A percentile compares a stretch with the other conserved stretches of the same genome.
These are phyloP conservation scores for Cladosporium sp. DNA, from an alignment of 2,329 filamentous ascomycete genomes.

Conservation along the genomic window DNA sequence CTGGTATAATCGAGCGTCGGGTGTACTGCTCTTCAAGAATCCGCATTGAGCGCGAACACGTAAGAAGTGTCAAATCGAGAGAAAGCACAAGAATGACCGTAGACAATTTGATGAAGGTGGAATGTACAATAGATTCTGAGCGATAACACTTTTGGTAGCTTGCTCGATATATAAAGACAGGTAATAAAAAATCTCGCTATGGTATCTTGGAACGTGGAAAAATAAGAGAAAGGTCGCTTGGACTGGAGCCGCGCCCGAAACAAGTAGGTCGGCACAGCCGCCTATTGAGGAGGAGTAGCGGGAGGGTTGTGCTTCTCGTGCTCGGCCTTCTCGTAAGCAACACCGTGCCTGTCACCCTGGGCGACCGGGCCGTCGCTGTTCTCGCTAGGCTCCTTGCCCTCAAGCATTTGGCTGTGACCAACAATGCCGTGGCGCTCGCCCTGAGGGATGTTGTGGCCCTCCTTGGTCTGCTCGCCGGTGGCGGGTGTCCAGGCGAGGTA, in stretches of 20 bases:
- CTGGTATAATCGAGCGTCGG: too few relatives aligned
- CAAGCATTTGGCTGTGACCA: slow-evolving; percentile 64
- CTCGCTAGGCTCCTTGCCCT: slow-evolving; percentile 50
- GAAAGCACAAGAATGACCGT: neutral
- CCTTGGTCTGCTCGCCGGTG: slow-evolving; percentile 58
- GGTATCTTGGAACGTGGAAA: slow-evolving; percentile 1
- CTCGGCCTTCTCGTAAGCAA: slow-evolving; percentile 45
- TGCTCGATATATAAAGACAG: neutral
- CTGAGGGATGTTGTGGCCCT: slow-evolving; percentile 60
- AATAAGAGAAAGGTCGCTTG: neutral
- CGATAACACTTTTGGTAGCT: neutral
- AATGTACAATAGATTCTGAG: neutral
- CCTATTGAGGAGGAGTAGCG: neutral
- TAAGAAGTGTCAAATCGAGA: neutral
- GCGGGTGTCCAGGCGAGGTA: slow-evolving; percentile 84
- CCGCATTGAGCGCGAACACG: neutral
- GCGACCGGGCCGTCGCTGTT: slow-evolving; percentile 37
- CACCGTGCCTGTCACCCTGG: slow-evolving; percentile 49
- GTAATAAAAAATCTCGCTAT: slow-evolving; percentile 3
- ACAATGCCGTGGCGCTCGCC: slow-evolving; percentile 56
- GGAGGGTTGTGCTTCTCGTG: slow-evolving; percentile 14
- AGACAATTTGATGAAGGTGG: neutral
- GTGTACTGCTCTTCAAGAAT: too few relatives aligned
- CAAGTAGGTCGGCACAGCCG: neutral
- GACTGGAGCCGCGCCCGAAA: neutral